Base-by-base conservation (phyloP, 2,329 filamentous ascomycete species). In the Colletotrichum viniferum region DNA sequence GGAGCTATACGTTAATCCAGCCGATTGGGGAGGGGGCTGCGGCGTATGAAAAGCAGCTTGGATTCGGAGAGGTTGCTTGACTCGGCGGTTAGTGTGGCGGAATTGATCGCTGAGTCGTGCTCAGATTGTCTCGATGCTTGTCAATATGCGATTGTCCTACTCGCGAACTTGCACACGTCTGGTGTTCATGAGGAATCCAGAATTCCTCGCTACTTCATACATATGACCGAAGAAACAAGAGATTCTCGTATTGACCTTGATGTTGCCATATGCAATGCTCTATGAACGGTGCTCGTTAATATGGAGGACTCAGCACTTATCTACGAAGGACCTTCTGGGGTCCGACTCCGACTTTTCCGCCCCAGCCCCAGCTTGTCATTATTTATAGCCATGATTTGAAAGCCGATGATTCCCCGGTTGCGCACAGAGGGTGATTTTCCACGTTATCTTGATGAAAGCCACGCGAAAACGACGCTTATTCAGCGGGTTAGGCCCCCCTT, bases 1-100 rank as follows among this genome's bases (percentile, higher is more conserved):
- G 78, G 36, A 80, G 79, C 26, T 81, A 79, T 12, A 79, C 79
- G 3, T 62, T 80, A 4, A 76, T 80, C 18, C 79, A 78, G 32
- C 79, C 80, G 7, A 64, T 81, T 8, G 80, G 80, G 2, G 21
- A 14, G 34, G 52, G 58, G 32, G 30, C 71, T 6, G 32, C 30
- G n/a, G 64, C 21, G 6, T 72, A 65, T 55, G 72, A 77, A 26
- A 34, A 24, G 14, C 16, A 26, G 5, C 64, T 71, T 12, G 52
- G 65, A 2, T 70, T 65, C 26, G 43, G 28, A 61, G 7, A 26
- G 13, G 0, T 58, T 7, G 55, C 55, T 28, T 58, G 55, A 58
- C 24, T 58, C 16, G 16, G 21, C 13, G 21, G 55, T 28, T 28
- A 1, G n/a, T 9, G n/a, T 52, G 43, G 10, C 10, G 12, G 43